Base-by-base conservation (phyloP, 2,329 filamentous ascomycete species). In the Talaromyces amestolkiae region DNA sequence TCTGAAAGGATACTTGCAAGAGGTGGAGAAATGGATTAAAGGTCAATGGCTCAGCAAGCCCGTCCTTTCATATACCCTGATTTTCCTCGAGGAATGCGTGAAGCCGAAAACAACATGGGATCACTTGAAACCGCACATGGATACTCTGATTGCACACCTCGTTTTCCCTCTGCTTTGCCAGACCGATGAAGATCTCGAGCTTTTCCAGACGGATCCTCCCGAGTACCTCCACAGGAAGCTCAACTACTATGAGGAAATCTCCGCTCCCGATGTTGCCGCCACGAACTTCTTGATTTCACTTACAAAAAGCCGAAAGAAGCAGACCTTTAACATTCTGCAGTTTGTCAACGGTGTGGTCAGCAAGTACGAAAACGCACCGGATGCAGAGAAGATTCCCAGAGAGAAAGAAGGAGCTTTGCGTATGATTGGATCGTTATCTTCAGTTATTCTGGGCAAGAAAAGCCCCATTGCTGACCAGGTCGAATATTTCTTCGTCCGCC, bases 21-120 rank as follows among this genome's bases (percentile, higher is more conserved):
- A 98, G 81, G 93, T 99, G 71, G 95, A 99, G 78, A 95, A 96
- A 76, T 99, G 95, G 94, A 94, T 98, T 51, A 97, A 97, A 81
- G 91, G 91, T 61, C 85, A 91, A 61, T 99, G 95, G 95, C 84
- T 99, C 69, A 98, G 93, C 84, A 92, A 94, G 76, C 91, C 93
- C 45, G 95, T 93, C 71, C 83, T 98, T 68, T 96, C 93, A 9
- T 96, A 96, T 79, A 98, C 92, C 0, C 86, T 99, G 67, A 90
- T 95, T 70, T 99, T 96, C 81, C 84, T 99, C 74, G 95, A 99
- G 78, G 95, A 99, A 80, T 97, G 94, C 76, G 92, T 98, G 72
- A 93, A 95, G 76, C 95, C 95, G 56, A 98, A 97, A 83, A 88
- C 92, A 68, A 99, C 97, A 88, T 99, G 95, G 95, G 87, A 89